phyloP scores from a whole-genome alignment of 225 moss, liverwort and hornwort species.

The Thuidium tamariscinum region DNA sequence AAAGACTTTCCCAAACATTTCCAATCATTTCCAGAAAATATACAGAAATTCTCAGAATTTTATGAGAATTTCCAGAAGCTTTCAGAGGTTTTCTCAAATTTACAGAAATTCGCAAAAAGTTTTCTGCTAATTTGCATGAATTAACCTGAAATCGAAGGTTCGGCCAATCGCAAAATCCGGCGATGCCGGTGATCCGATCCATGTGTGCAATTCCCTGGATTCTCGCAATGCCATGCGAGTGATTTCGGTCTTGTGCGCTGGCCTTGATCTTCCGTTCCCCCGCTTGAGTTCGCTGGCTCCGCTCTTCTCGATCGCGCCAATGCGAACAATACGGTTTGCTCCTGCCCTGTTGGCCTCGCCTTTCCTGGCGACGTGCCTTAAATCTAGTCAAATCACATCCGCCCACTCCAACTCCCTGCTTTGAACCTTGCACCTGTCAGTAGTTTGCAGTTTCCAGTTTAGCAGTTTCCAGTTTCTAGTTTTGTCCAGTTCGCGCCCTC shows the following conservation, averaged over 20 bases:
- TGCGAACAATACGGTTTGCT: not conserved
- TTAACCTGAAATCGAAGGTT: not conserved
- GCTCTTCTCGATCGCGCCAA: conserved; percentile 1
- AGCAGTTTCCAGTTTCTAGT: not conserved
- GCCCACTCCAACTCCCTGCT: not conserved
- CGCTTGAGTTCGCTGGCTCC: not conserved
- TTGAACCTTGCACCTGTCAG: not conserved
- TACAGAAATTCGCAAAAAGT: not conserved
- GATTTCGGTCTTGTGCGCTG: conserved; percentile 7
- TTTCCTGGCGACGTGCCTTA: not conserved
- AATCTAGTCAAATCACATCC: conserved; percentile 1
- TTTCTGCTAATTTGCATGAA: not conserved
- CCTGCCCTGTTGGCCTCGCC: not conserved
- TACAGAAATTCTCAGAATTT: not conserved
- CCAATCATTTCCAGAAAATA: too few species aligned
- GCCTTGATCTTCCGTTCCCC: not conserved
- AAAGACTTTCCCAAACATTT: too few species aligned
- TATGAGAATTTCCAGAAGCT: not conserved
- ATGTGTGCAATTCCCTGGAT: not conserved
- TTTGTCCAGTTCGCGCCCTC: not conserved
- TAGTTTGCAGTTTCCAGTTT: not conserved
- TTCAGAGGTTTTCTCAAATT: not conserved
- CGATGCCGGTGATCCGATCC: not conserved
- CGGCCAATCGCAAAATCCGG: not conserved
- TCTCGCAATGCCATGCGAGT: not conserved